Base-by-base conservation (phyloP, 148 eudicot species). In the Chenopodium formosanum region DNA sequence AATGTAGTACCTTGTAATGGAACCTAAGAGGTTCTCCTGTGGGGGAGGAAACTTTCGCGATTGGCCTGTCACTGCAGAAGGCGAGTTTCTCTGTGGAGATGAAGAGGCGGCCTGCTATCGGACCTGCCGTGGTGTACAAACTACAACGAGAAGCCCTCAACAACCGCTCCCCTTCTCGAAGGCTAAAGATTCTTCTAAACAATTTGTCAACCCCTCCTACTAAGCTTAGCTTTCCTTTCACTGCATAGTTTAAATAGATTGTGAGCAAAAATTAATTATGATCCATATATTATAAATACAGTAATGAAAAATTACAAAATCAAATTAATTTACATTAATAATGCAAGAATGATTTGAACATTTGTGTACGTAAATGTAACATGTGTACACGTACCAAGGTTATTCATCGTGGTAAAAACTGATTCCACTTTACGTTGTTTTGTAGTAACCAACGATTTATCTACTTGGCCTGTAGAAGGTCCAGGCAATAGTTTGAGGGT, bases 91-190 rank as follows among this genome's bases (percentile, higher is more conserved):
- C 67, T 0, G 74, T 63, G 23, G 82, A 83, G 44, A 78, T 78
- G 68, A 78, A 83, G 23, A 83, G 66, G 37, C 73, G 84, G 29
- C 84, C 84, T 6, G 80, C 20, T 25, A 82, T 52, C 0, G 85
- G 79, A 37, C 85, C 85, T 2, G 82, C 75, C 9, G 82, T 83
- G 20, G 85, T 79, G 78, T 53, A 83, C 75, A 83, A 83, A 53
- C 85, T 65, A 37, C 85, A 83, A 20, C 68, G 73, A 14, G 70
- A 79, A 16, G 82, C 62, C 32, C 60, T 79, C 47, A 83, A 32
- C 74, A 83, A 48, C 56, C 67, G 60, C 20, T 83, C 83, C 77
- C 79, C 86, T 76, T 80, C 78, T 64, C 69, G 27, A 2, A 84
- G 69, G 6, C 62, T 84, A 44, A 84, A 84, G 10, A 81, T 66